Conservation (phyloP, 2,329 filamentous ascomycete genomes). For the Paraphaeosphaeria sporulosa region DNA sequence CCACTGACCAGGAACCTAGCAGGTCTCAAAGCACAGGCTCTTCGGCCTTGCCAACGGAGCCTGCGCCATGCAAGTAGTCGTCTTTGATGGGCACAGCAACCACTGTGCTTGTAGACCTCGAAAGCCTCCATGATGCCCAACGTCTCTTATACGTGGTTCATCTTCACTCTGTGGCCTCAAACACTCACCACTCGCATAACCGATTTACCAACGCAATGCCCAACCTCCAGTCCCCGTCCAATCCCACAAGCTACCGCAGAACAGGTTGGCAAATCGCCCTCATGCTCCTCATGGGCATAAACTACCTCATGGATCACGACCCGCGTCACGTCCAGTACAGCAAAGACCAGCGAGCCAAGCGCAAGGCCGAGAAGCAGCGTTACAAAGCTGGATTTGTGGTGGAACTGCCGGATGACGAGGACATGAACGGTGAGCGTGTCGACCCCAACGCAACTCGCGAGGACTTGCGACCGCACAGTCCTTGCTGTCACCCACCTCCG, state of each 20-base stretch:
- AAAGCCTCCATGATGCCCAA: not conserved
- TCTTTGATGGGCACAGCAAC: not conserved
- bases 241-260: constrained; percentile 11
- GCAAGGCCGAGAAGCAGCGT: constrained; percentile 5
- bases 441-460: not conserved
- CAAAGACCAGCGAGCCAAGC: constrained; percentile 3
- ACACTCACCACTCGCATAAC: not conserved
- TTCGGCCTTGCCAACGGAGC: not conserved
- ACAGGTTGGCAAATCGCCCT: constrained; percentile 11
- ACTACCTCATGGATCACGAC: constrained; percentile 19
- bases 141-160: not conserved
- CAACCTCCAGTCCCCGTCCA: constrained; percentile 2
- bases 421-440: not conserved
- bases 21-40: constrained; percentile 1
- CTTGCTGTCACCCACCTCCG: not conserved
- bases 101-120: not conserved
- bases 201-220: not conserved
- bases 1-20: not conserved
- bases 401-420: constrained; percentile 1
- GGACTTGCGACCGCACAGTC: not conserved
- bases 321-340: constrained; percentile 17
- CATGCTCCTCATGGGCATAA: constrained; percentile 19
- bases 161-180: not conserved
- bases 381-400: constrained; percentile 3
- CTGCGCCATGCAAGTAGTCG: not conserved